Evolutionary conservation across 2,329 filamentous ascomycete genomes (phyloP), one percentile per base, ranked within the genome.

Genomic region (Aureobasidium zeae): DNA sequence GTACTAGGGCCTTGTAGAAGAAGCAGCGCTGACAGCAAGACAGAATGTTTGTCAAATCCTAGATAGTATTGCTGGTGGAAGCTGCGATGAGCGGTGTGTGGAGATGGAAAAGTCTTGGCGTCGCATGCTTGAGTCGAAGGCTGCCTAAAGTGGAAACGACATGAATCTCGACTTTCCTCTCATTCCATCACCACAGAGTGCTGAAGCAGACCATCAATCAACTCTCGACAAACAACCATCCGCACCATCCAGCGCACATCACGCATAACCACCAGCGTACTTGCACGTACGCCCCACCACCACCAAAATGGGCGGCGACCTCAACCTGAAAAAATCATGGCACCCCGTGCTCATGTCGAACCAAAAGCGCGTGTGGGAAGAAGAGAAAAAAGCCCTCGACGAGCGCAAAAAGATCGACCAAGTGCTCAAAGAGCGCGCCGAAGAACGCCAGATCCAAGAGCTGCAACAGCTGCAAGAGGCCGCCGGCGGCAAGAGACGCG

Each of bases 371-470:
- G 88, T 95, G 53, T 94, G 85, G 79, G 79, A 89, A 49, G 85
- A 93, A 63, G 88, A 96, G 60, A 81, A 91, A 62, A 85, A 86
- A 53, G 91, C 89, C 3, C 77, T 98, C 10, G 86, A 91, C 42
- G 91, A 98, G 71, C 83, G 91, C 64, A 96, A 96, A 63, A 82
- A 83, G 53, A 93, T 87, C 49, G 86, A 94, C 47, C 85, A 91
- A 57, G 81, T 94, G 49, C 78, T 87, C 57, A 88, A 93, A 57
- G 91, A 98, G 65, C 81, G 94, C 52, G 86, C 88, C 53, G 88
- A 96, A 62, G 93, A 98, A 67, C 80, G 88, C 34, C 81, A 84
- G 35, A 84, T 94, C 52, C 86, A 95, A 62, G 88, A 96, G 62
- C 77, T 96, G 1, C 85, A 95, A 63, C 77, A 80, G 41, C 75